Base-by-base conservation (phyloP, 805 yeast genomes). In the Schwanniomyces yamadae region DNA sequence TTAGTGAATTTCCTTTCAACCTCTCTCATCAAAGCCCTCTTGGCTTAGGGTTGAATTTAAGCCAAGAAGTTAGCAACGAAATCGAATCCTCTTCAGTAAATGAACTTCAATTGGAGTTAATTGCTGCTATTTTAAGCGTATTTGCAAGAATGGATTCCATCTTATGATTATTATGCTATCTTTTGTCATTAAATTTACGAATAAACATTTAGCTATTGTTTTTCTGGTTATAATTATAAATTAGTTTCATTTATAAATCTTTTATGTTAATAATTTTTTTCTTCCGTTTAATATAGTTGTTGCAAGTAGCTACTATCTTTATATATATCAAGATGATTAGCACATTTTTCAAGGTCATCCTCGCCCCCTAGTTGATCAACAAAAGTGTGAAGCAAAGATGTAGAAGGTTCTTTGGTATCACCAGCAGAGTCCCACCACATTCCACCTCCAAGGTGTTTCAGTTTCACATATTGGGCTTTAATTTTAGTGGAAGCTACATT, bases 361-460 rank as follows among this genome's bases (percentile, higher is more conserved):
- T 30, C 15, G 6, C 55, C 55, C 2, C 56, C 68, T 4, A 71
- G 33, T 33, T 63, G 66, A 31, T 61, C 55, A 16, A 74, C 71
- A 59, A 77, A 80, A 3, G 59, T 61, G n/a, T 54, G 40, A 7
- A 80, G 47, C 18, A 79, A 53, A 0, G 80, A 74, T 23, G 65
- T 49, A 1, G 50, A 35, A 2, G 50, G 46, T 30, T 63, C 48
- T 2, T 24, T 22, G 31, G 59, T 49, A 50, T 88, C 95, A 2
- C 95, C 96, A 39, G 82, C 73, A 0, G 95, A 82, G 50, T 91
- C 97, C 98, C 98, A 91, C 82, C 86, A 90, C 78, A 93, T 81
- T 0, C 85, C 95, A 0, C 99, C 98, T 0, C 82, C 95, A 7
- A 89, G 61, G 0, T 64, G 51, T 5, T 63, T 56, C 14, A 57